Evolutionary conservation across 495 filamentous ascomycete genomes (phyloP).

Genomic region (Aspergillus wentii): DNA sequence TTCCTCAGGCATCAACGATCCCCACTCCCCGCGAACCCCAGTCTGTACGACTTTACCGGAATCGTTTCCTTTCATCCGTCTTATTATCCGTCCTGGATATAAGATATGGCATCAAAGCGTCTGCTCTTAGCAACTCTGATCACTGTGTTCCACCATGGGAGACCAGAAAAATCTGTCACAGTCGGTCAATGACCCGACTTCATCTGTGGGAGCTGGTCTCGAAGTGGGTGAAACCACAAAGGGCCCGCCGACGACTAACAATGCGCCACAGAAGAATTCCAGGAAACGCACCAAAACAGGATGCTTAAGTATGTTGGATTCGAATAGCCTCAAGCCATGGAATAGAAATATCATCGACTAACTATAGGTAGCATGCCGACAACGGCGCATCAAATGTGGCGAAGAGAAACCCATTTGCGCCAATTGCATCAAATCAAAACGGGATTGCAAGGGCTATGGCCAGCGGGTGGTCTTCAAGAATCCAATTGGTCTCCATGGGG

Average conservation of each 20-base stretch:
- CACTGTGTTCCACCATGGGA: too few species aligned
- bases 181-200: too few species aligned
- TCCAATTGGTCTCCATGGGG: constrained; percentile 59
- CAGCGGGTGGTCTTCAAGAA: constrained; percentile 91
- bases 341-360: constrained; percentile 5
- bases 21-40: too few species aligned
- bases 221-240: too few species aligned
- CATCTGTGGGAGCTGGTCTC: too few species aligned
- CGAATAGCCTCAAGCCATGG: background rate
- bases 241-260: constrained; percentile 5
- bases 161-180: too few species aligned
- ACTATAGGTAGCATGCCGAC: constrained; percentile 69
- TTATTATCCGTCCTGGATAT: too few species aligned
- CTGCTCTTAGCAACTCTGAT: too few species aligned
- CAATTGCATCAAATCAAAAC: constrained; percentile 93
- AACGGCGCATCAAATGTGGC: constrained; percentile 94
- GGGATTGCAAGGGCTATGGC: constrained; percentile 91
- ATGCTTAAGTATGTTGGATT: constrained; percentile 71
- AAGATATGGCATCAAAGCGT: too few species aligned
- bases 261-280: constrained; percentile 18
- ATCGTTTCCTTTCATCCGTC: too few species aligned
- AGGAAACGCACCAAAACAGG: constrained; percentile 91
- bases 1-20: too few species aligned
- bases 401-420: constrained; percentile 88
- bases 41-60: too few species aligned